A percentile compares a stretch with the other conserved stretches of the same genome.
phyloP scores from a whole-genome alignment of 805 yeast genomes.

The Candida arabinofermentans region DNA sequence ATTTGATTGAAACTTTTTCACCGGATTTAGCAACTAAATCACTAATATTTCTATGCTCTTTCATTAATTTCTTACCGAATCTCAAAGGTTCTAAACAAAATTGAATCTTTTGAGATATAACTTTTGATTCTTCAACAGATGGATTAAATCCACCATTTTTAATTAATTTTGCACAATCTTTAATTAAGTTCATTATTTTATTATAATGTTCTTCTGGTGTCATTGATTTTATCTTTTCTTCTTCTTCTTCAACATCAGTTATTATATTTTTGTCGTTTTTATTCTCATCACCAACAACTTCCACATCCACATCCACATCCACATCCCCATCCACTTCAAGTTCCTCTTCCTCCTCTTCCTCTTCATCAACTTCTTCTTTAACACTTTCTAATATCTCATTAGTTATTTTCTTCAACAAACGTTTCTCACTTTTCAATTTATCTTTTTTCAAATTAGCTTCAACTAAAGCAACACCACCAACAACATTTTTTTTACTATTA shows the following conservation, averaged over 20 bases:
- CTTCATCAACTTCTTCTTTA: conserved; percentile 10
- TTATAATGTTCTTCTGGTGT: conserved; percentile 35
- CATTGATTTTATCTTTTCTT: conserved; percentile 3
- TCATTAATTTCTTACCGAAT: conserved; percentile 22
- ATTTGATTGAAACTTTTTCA: too few relatives aligned
- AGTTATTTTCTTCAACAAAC: background rate
- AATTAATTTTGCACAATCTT: conserved; percentile 46
- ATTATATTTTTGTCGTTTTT: background rate
- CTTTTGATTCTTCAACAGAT: conserved; percentile 56
- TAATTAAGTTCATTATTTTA: conserved; percentile 41
- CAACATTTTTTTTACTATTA: conserved; percentile 10
- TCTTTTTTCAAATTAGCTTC: conserved; percentile 12
- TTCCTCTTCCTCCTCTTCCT: conserved; percentile 3
- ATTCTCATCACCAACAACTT: background rate
- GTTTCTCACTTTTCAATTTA: background rate
- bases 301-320: background rate
- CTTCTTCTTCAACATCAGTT: conserved; percentile 5
- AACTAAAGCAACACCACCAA: conserved; percentile 5
- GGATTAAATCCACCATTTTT: conserved; percentile 39
- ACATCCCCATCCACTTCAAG: background rate
- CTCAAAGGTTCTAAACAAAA: conserved; percentile 55
- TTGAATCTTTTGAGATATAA: conserved; percentile 60
- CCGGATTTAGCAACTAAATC: background rate
- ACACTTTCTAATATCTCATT: background rate
- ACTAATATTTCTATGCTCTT: conserved; percentile 6